phyloP scores from a whole-genome alignment of 2,329 filamentous ascomycete genomes.

The Corniculantispora saksenae region DNA sequence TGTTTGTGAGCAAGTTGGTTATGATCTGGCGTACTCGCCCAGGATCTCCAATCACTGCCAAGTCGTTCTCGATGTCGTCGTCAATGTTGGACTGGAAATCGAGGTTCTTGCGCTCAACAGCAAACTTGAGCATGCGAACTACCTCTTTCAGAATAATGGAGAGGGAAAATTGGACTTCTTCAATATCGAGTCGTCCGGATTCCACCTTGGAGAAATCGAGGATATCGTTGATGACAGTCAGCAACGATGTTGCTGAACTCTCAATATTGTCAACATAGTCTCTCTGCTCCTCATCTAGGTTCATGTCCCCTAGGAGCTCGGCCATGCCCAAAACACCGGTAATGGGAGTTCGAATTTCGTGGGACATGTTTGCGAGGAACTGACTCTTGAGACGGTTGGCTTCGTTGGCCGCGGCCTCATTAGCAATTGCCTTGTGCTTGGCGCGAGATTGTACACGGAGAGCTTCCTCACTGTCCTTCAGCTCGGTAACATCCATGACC shows the following conservation, averaged over 20 bases:
- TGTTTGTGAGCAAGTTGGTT: conserved; percentile 76
- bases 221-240: conserved; percentile 90
- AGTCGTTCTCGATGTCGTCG: conserved; percentile 61
- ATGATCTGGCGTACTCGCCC: conserved; percentile 82
- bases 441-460: conserved; percentile 66
- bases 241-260: conserved; percentile 74
- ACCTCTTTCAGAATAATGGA: conserved; percentile 76
- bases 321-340: conserved; percentile 81
- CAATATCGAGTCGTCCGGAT: conserved; percentile 73
- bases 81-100: conserved; percentile 68
- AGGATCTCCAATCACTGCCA: conserved; percentile 84
- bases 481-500: conserved; percentile 77
- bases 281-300: conserved; percentile 67
- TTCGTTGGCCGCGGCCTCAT: conserved; percentile 77
- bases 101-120: conserved; percentile 76
- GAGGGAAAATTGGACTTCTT: conserved; percentile 78
- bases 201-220: conserved; percentile 88
- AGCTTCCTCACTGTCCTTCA: conserved; percentile 65
- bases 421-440: conserved; percentile 69
- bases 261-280: conserved; percentile 79
- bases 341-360: conserved; percentile 77
- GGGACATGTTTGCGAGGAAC: conserved; percentile 80
- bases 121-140: conserved; percentile 84
- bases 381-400: conserved; percentile 78
- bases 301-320: conserved; percentile 69